Evolutionary conservation across 345 rosid species (phyloP).

Genomic region (Gossypium raimondii): DNA sequence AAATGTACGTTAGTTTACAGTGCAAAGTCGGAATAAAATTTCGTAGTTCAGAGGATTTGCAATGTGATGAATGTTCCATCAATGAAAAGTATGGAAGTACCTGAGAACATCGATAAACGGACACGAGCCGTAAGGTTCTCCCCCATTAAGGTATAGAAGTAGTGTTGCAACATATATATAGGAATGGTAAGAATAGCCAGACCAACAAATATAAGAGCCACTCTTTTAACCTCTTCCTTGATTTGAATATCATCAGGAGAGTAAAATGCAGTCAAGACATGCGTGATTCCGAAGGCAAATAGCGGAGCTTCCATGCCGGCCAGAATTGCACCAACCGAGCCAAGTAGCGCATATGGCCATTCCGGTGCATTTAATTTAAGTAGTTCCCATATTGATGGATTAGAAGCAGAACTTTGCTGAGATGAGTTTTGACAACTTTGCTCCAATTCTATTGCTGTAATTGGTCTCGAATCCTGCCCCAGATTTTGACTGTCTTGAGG

Average conservation of each 20-base stretch:
- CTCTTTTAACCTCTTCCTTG: conserved; percentile 40
- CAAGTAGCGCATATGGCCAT: conserved; percentile 77
- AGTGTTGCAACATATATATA: conserved; percentile 64
- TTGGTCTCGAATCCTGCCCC: conserved; percentile 9
- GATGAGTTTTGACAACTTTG: conserved; percentile 23
- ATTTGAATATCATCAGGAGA: conserved; percentile 38
- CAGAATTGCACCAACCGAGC: conserved; percentile 71
- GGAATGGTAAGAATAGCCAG: conserved; percentile 51
- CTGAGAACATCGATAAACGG: conserved; percentile 68
- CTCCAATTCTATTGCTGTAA: conserved; percentile 1
- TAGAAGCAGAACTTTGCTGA: conserved; percentile 2
- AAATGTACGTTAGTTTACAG: neutral
- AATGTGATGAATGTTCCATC: neutral
- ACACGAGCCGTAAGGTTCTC: conserved; percentile 73
- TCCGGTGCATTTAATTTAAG: conserved; percentile 73
- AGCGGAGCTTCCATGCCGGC: conserved; percentile 71
- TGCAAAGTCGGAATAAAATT: neutral
- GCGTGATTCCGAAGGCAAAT: conserved; percentile 67
- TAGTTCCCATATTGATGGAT: conserved; percentile 51
- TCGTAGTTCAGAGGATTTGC: neutral
- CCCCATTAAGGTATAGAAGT: conserved; percentile 79
- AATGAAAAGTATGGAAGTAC: conserved; percentile 26
- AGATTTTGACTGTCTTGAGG: conserved; percentile 21
- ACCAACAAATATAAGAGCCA: conserved; percentile 47
- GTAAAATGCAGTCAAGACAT: conserved; percentile 61